A percentile compares a stretch with the other conserved stretches of the same genome.
Evolutionary conservation across 2,329 filamentous ascomycete genomes (phyloP).

Genomic region (Juglanconis sp.): DNA sequence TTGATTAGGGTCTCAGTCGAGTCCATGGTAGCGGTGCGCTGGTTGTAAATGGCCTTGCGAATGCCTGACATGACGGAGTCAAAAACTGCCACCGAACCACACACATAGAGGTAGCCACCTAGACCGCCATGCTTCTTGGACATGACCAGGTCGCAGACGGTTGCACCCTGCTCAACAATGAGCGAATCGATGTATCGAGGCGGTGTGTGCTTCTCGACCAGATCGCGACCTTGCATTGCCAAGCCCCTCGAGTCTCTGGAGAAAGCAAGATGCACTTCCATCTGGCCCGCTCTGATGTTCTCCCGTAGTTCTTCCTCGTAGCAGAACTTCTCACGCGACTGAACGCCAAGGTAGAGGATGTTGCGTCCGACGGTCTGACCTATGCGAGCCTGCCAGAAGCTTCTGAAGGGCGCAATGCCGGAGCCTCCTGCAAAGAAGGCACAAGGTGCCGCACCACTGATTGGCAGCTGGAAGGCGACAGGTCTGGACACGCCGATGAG

Average conservation of each 20-base stretch:
- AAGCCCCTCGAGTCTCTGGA: conserved; percentile 48
- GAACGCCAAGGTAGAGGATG: conserved; percentile 49
- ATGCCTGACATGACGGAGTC: conserved; percentile 56
- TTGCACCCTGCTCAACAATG: conserved; percentile 48
- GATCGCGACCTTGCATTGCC: conserved; percentile 31
- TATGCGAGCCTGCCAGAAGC: conserved; percentile 50
- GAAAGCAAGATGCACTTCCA: conserved; percentile 53
- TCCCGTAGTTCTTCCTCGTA: conserved; percentile 47
- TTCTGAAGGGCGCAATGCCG: conserved; percentile 51
- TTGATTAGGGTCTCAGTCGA: conserved; percentile 48
- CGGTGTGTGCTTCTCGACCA: conserved; percentile 46
- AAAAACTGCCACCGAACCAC: conserved; percentile 46
- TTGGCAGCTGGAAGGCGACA: conserved; percentile 48
- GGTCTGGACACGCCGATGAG: conserved; percentile 51
- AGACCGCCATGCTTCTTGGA: conserved; percentile 52
- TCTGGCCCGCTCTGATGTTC: conserved; percentile 42
- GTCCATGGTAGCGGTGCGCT: conserved; percentile 49
- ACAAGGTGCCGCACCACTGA: conserved; percentile 47
- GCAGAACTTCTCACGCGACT: conserved; percentile 50
- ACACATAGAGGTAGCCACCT: conserved; percentile 47
- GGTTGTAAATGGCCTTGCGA: conserved; percentile 52
- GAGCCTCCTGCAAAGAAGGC: conserved; percentile 53
- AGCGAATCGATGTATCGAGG: conserved; percentile 51
- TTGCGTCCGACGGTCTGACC: conserved; percentile 40
- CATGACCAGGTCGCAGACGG: conserved; percentile 53